phyloP scores from a whole-genome alignment of 495 filamentous ascomycete genomes.

The Tuber calosporum region DNA sequence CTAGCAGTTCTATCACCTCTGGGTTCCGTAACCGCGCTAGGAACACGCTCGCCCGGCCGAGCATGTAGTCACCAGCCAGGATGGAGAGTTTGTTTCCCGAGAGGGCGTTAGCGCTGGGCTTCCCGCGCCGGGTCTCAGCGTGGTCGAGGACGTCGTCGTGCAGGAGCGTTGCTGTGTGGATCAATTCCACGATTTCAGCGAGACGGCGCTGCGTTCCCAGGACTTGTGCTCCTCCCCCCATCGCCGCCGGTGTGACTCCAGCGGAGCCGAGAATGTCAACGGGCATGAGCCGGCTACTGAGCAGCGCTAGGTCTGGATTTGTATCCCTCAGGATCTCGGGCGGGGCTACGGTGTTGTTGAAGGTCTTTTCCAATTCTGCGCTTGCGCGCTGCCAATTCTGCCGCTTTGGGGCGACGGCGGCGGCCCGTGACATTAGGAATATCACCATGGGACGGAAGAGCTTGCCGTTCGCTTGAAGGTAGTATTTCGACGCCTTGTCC shows the following conservation, averaged over 20 bases:
- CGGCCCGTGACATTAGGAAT: slow-evolving; percentile 90
- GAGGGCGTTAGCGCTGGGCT: slow-evolving; percentile 79
- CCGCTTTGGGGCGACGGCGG: slow-evolving; percentile 65
- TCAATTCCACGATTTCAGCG: slow-evolving; percentile 93
- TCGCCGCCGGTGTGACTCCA: neutral
- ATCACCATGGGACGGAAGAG: slow-evolving; percentile 91
- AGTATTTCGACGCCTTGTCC: slow-evolving; percentile 95
- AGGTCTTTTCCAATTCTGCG: slow-evolving; percentile 41
- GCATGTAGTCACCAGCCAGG: slow-evolving; percentile 85
- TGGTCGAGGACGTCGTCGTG: slow-evolving; percentile 98
- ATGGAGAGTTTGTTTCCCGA: slow-evolving; percentile 99
- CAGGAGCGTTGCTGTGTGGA: slow-evolving; percentile 90
- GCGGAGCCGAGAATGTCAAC: slow-evolving; percentile 28
- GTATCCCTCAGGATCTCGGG: slow-evolving; percentile 66
- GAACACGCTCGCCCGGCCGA: slow-evolving; percentile 88
- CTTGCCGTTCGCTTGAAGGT: slow-evolving; percentile 93
- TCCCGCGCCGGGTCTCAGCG: slow-evolving; percentile 70
- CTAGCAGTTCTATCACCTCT: slow-evolving; percentile 87
- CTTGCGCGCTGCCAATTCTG: slow-evolving; percentile 35
- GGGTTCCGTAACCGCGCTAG: slow-evolving; percentile 82
- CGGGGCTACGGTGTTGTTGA: slow-evolving; percentile 73
- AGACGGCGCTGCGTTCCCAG: slow-evolving; percentile 86
- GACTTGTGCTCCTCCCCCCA: slow-evolving; percentile 47
- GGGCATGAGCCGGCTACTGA: slow-evolving; percentile 38
- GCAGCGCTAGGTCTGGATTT: slow-evolving; percentile 59